Evolutionary conservation across 495 filamentous ascomycete species (phyloP), one percentile per base, ranked within the genome.

Genomic region (Penicilliopsis zonata): DNA sequence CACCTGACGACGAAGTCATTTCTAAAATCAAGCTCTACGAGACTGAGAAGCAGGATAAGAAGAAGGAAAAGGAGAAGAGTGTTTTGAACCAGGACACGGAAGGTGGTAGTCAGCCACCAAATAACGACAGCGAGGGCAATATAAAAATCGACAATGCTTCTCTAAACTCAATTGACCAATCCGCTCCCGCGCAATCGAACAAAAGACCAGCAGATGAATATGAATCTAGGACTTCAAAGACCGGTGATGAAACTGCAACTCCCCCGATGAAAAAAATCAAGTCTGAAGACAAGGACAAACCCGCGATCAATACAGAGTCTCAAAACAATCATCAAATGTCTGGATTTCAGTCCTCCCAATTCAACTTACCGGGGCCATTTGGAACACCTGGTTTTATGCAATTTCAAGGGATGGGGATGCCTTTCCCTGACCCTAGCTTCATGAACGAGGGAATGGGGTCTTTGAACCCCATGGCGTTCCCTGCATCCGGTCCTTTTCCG

Each of bases 181-280:
- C 52, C n/a, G 44, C 47, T 9, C 42, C 53, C 14, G 33, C 31
- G 4, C 38, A 53, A 25, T 61, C 67, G 12, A 87, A 79, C 58
- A 95, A 94, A 62, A 76, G 90, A 10, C 68, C 79, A 8, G 86
- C 86, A 21, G 82, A 93, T 26, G 79, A n/a, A n/a, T n/a, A 85
- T 25, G 59, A 76, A 2, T 57, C 78, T 15, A 63, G 69, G 27
- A 34, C 28, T 12, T 36, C 36, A 13, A 33, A 34, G 4, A n/a
- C 43, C n/a, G 41, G 31, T 14, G 42, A 36, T n/a, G 34, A 41
- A 31, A 45, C 40, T 9, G 10, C 38, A 27, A 44, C 34, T 16
- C 44, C 43, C n/a, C 28, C 30, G 13, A 28, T 38, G 21, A 67
- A 59, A 41, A 61, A 56, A 33, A 54, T 46, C 17, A 63, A 55